Conservation (phyloP, 2,329 filamentous ascomycete species). For the Aspergillus ochraceus region DNA sequence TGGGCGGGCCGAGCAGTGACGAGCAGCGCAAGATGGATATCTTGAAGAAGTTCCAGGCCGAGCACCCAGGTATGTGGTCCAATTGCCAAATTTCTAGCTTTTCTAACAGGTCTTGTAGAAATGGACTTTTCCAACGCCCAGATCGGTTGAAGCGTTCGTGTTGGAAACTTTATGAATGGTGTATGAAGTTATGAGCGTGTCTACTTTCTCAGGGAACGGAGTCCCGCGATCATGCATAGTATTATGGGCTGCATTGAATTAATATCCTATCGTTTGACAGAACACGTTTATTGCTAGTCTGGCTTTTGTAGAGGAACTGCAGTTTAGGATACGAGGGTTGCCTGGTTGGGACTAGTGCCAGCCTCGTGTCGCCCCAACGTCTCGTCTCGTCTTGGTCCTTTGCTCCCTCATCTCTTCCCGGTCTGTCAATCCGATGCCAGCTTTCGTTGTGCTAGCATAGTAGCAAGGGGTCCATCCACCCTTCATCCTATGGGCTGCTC, state of each 20-base stretch:
- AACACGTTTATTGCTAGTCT: not conserved
- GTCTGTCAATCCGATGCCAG: not conserved
- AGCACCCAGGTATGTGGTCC: constrained; percentile 57
- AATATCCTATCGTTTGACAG: not conserved
- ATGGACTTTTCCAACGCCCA: constrained; percentile 69
- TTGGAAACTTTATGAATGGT: constrained; percentile 5
- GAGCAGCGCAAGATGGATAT: constrained; percentile 95
- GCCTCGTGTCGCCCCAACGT: not conserved
- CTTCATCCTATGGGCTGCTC: not conserved
- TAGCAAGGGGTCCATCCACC: not conserved
- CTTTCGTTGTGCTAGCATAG: not conserved
- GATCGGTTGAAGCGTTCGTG: constrained; percentile 46
- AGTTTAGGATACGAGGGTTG: constrained; percentile 22
- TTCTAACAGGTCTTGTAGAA: constrained; percentile 41
- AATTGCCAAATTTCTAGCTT: not conserved
- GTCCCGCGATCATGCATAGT: not conserved
- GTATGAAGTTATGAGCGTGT: constrained; percentile 23
- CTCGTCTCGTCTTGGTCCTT: not conserved
- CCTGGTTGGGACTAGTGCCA: constrained; percentile 19
- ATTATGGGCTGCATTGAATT: not conserved
- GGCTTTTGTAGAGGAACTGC: no score
- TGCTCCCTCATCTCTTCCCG: not conserved
- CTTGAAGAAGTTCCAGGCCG: constrained; percentile 84
- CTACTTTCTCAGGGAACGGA: not conserved
- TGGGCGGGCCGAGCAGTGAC: constrained; percentile 82